A percentile compares a stretch with the other conserved stretches of the same genome.
Conservation (phyloP, 106 monocot species). For the Platanthera guangdongensis region DNA sequence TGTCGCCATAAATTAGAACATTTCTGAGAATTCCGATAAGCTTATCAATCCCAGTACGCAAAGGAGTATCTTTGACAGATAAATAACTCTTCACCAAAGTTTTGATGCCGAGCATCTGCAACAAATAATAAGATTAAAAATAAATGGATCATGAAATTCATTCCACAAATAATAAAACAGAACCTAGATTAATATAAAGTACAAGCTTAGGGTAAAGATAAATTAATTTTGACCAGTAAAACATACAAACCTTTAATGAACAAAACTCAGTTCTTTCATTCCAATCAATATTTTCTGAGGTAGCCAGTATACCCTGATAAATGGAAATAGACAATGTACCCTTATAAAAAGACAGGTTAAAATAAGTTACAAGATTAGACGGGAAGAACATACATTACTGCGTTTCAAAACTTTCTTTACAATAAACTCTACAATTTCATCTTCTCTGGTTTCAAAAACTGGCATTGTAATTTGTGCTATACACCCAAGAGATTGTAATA, state of each 20-base stretch:
- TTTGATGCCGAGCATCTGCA: slow-evolving; percentile 85
- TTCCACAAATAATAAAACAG: slow-evolving; percentile 1
- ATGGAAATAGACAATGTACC: neutral
- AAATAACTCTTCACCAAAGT: slow-evolving; percentile 93
- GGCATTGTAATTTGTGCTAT: slow-evolving; percentile 98
- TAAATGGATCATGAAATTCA: neutral
- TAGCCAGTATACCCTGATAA: slow-evolving; percentile 4
- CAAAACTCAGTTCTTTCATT: slow-evolving; percentile 70
- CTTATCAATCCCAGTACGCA: slow-evolving; percentile 70
- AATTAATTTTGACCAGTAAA: neutral
- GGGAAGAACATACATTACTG: slow-evolving; percentile 49
- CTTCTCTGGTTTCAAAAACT: slow-evolving; percentile 94
- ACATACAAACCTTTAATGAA: slow-evolving; percentile 57
- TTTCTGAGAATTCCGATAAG: slow-evolving; percentile 63
- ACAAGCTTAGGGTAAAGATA: neutral
- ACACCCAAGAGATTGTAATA: slow-evolving; percentile 91
- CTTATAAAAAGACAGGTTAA: neutral
- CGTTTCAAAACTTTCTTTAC: slow-evolving; percentile 60
- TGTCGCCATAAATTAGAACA: slow-evolving; percentile 68
- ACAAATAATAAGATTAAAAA: neutral
- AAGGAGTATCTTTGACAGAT: slow-evolving; percentile 78
- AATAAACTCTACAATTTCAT: slow-evolving; percentile 75
- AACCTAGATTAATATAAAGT: neutral
- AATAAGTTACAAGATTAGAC: neutral
- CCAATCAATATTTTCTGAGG: slow-evolving; percentile 36